Evolutionary conservation across 139 green algal genomes (phyloP), one percentile per base, ranked within the genome.

Genomic region (Gonium pectorale): DNA sequence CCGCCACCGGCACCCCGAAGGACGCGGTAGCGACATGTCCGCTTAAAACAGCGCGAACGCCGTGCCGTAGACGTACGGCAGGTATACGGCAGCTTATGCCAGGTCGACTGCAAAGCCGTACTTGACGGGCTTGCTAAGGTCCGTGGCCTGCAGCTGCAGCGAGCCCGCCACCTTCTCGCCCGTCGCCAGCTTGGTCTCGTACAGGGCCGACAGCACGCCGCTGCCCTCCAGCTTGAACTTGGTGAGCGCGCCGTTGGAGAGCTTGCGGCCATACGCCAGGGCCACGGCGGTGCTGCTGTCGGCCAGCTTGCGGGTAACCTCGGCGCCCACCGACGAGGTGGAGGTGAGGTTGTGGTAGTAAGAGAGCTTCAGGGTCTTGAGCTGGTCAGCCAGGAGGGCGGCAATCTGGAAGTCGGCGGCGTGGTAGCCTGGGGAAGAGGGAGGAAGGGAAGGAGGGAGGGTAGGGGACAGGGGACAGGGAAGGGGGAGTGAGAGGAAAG

Each of bases 51-150:
- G n/a, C n/a, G n/a, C n/a, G n/a, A n/a, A n/a, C n/a, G n/a, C 27
- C 17, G 68, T 31, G 21, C 7, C 24, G 56, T 66, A 33, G 56
- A 29, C n/a, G 56, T 31, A n/a, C 19, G 22, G 56, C 56, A n/a
- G 31, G 68, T n/a, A 35, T 44, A 6, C 37, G 29, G 31, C 37
- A 15, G 26, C 38, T 88, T 80, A 91, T 0, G 59, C 73, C 29
- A 91, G 73, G 80, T 91, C 84, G 0, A 89, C 40, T 2, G 88
- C 84, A 27, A 91, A 89, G n/a, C 88, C 88, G 60, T 89, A 89
- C 84, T 91, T 91, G 56, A 83, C 37, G 0, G 88, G 72, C 67
- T 87, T 86, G 64, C 67, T 83, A 17, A 91, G 80, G 74, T 91
- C 84, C 2, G 88, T 89, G 22, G 84, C 84, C 56, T 89, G 80